These are phyloP conservation scores for Cystofilobasidium ferigula DNA, from an alignment of 768 basidiomycete species.

Conservation along the genomic window DNA sequence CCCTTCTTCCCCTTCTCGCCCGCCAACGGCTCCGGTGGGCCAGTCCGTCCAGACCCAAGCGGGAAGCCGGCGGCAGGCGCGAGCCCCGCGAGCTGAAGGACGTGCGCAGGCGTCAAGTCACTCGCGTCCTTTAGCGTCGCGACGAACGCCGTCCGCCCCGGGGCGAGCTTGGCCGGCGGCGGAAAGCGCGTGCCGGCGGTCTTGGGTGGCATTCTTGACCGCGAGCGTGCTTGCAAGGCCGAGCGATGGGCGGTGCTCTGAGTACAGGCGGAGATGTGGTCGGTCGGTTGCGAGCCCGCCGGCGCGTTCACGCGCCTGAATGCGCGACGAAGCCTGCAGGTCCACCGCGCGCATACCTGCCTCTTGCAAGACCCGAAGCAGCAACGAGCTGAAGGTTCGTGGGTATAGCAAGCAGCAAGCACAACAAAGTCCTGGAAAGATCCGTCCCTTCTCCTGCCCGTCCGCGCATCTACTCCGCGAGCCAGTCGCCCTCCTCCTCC, in stretches of 20 bases:
- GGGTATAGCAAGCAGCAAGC: no score
- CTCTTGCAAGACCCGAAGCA: no score
- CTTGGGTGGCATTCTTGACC: conserved; percentile 18
- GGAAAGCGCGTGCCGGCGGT: no score
- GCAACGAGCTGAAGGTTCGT: no score
- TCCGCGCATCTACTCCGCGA: background rate
- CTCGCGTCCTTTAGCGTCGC: background rate
- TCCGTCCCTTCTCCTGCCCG: background rate
- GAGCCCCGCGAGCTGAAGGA: conserved; percentile 17
- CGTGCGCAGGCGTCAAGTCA: background rate
- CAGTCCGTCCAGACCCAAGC: background rate
- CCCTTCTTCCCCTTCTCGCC: background rate
- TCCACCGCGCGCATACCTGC: no score
- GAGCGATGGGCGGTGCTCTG: no score
- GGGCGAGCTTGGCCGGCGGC: background rate
- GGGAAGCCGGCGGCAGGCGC: conserved; percentile 5
- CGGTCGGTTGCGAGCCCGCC: no score
- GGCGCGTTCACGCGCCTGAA: no score
- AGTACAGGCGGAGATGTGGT: no score
- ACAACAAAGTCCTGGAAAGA: no score
- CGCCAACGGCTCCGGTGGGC: background rate
- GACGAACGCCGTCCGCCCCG: background rate
- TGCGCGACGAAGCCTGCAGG: no score
- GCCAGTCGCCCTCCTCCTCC: background rate
- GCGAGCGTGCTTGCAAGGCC: no score